Evolutionary conservation across 1,284 basidiomycete species (phyloP), one percentile per base, ranked within the genome.

Genomic region (Cyathus pygmaeus): DNA sequence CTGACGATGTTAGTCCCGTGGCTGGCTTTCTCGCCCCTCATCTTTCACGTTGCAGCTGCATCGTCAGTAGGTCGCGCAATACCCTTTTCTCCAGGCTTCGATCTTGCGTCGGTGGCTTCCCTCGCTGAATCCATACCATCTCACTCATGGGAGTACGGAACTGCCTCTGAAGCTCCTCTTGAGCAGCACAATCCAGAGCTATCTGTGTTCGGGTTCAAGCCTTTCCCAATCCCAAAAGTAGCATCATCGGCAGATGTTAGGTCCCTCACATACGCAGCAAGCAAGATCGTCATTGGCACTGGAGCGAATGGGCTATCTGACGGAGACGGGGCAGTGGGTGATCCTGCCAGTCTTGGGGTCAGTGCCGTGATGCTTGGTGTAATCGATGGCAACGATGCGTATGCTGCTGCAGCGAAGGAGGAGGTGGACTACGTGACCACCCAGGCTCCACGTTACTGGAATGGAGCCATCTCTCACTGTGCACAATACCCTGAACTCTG

Each of bases 381-480:
- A 61, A 68, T 66, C 21, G 65, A 78, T 26, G 26, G 57, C n/a
- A n/a, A n/a, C n/a, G n/a, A n/a, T 4, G 71, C 63, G 13, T 81
- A 67, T 56, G 70, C 70, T 1, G 54, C 55, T 3, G 81, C 77
- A 3, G 76, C 79, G 0, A 51, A 57, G 5, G 68, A 71, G 19
- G 72, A 76, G 36, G 61, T 77, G 10, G 60, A 71, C 4, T 79
- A 81, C 64, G 65, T 87, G 50, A 68, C 81, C 10, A 72, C 72
- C n/a, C 61, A 64, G 1, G 85, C 81, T 0, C 85, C 85, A 0
- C 75, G 83, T 24, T 82, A 75, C 51, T 72, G 63, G 27, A 84
- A 86, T 55, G 85, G 84, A 4, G 86, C 85, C 1, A 87, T 88
- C 39, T 86, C 85, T 2, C 85, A 87, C 60, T 79, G 85, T 17